Evolutionary conservation across 2,329 filamentous ascomycete genomes (phyloP), one percentile per base, ranked within the genome.

Genomic region (Talaromyces sp.): DNA sequence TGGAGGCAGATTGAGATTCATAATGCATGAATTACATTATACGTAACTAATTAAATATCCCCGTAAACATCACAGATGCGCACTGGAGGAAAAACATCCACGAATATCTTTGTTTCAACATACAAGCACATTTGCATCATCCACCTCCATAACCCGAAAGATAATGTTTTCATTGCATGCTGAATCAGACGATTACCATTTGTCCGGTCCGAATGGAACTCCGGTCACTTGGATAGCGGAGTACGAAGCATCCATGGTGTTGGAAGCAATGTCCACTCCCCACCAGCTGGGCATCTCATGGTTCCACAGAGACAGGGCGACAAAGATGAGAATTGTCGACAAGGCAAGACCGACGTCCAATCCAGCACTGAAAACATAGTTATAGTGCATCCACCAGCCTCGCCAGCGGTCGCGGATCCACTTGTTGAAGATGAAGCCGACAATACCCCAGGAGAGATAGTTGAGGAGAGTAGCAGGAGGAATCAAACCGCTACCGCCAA

Each of bases 341-440:
- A 89, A 70, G 11, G 86, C 83, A 5, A 89, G 78, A 5, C 87
- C 87, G 51, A 82, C 82, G 69, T 90, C 88, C 37, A 91, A 75
- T 1, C 84, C 88, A 0, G 87, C 87, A 19, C 86, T 89, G 0
- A 86, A 84, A 66, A 89, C 80, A 69, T 90, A 91, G 75, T 91
- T 90, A 75, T 89, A 91, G 70, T 86, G 84, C 70, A 87, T 77
- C 88, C 88, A 91, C 88, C 87, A 90, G 35, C 85, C 87, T 3
- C 80, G 82, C 73, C 81, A 87, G 61, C 82, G 80, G 59, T 84
- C 79, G 68, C 83, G 82, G 68, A 90, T 81, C 64, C 79, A 84
- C 65, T 81, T 86, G 72, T 89, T 89, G 76, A 90, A 90, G 36
- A 86, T 63, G 50, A 82, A 80, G 8, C 88, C 88, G 6, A 88